Conservation (phyloP, 441 rosid species). For the Pelargonium fulgidum region DNA sequence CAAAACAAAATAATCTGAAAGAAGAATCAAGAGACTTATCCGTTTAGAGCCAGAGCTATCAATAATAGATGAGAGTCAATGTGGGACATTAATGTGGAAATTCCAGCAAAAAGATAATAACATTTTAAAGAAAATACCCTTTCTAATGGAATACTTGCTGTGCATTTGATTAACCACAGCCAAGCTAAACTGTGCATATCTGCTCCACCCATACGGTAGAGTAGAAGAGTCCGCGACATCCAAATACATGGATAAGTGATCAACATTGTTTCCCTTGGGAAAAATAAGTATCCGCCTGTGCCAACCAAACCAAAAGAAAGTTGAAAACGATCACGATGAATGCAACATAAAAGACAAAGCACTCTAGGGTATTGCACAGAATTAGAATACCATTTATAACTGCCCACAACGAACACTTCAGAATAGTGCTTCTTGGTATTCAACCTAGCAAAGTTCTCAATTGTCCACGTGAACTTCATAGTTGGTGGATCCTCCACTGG, state of each 20-base stretch:
- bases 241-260: conserved; percentile 87
- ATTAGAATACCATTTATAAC: conserved; percentile 67
- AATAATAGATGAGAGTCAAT: conserved; percentile 1
- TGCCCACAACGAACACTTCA: conserved; percentile 60
- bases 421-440: conserved; percentile 88
- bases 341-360: too few relatives aligned
- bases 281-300: conserved; percentile 80
- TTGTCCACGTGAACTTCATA: conserved; percentile 74
- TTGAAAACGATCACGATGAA: conserved; percentile 12
- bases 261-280: conserved; percentile 94
- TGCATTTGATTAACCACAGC: conserved; percentile 72
- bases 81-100: conserved; percentile 1
- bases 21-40: conserved; percentile 7
- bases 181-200: conserved; percentile 85
- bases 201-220: conserved; percentile 87
- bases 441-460: conserved; percentile 63
- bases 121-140: conserved; percentile 41
- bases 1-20: background rate
- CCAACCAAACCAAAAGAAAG: conserved; percentile 18
- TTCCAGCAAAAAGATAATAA: conserved; percentile 7
- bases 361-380: background rate
- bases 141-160: conserved; percentile 59
- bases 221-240: conserved; percentile 77
- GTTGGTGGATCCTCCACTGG: conserved; percentile 73
- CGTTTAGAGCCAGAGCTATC: background rate